phyloP scores from a whole-genome alignment of 2,329 filamentous ascomycete genomes.

The Colletotrichum magnum region DNA sequence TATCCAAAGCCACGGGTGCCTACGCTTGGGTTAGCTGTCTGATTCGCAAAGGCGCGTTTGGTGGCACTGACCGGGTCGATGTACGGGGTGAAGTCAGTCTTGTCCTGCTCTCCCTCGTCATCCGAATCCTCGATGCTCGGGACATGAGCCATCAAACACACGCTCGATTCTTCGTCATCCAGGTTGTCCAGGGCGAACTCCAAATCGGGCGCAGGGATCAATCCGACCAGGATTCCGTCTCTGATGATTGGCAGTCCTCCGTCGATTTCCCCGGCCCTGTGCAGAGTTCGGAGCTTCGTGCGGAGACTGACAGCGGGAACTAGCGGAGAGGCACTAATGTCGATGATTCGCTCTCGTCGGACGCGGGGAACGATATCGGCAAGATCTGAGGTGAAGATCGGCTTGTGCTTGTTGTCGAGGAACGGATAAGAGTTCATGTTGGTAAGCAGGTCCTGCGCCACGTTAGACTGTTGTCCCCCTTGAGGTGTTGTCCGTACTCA shows the following conservation, averaged over 20 bases:
- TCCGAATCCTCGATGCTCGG: constrained; percentile 75
- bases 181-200: constrained; percentile 93
- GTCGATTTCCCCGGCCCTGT: constrained; percentile 90
- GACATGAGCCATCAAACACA: constrained; percentile 87
- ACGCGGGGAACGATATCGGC: constrained; percentile 87
- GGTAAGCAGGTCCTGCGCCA: constrained; percentile 82
- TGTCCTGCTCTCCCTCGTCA: constrained; percentile 69
- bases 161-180: constrained; percentile 77
- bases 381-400: constrained; percentile 89
- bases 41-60: neutral
- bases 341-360: constrained; percentile 84
- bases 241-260: constrained; percentile 91
- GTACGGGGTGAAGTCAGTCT: constrained; percentile 89
- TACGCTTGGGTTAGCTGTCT: constrained; percentile 45
- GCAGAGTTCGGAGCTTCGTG: constrained; percentile 83
- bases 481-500: constrained; percentile 54
- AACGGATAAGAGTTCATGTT: constrained; percentile 99
- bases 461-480: constrained; percentile 41
- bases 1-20: constrained; percentile 90
- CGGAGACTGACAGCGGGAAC: constrained; percentile 84
- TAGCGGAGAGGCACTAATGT: constrained; percentile 86
- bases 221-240: constrained; percentile 83
- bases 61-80: constrained; percentile 81
- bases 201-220: constrained; percentile 94
- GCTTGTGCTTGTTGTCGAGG: constrained; percentile 95